phyloP scores from a whole-genome alignment of 495 filamentous ascomycete genomes.

The Halenospora varia region DNA sequence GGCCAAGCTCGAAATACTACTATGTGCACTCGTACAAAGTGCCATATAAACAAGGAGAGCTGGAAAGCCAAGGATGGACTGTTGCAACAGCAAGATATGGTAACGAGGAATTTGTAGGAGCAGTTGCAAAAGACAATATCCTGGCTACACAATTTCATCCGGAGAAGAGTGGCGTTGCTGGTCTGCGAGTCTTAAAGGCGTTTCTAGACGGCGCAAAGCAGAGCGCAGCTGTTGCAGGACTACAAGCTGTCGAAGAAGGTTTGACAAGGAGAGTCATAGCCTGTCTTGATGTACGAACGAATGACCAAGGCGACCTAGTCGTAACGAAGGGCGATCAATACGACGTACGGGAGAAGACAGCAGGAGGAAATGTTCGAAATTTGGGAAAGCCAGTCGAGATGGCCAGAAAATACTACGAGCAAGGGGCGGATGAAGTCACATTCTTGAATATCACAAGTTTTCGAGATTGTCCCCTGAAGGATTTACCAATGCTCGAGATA shows the following conservation, averaged over 20 bases:
- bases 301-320: slow-evolving; percentile 91
- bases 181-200: slow-evolving; percentile 74
- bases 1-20: slow-evolving; percentile 87
- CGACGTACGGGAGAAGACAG: slow-evolving; percentile 91
- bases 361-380: slow-evolving; percentile 79
- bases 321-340: slow-evolving; percentile 99
- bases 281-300: slow-evolving; percentile 93
- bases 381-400: slow-evolving; percentile 95
- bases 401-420: slow-evolving; percentile 90
- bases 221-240: slow-evolving; percentile 32
- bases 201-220: slow-evolving; percentile 68
- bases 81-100: slow-evolving; percentile 88
- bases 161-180: slow-evolving; percentile 91
- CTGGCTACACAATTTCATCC: slow-evolving; percentile 96
- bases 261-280: slow-evolving; percentile 89
- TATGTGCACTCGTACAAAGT: slow-evolving; percentile 95
- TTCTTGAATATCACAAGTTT: slow-evolving; percentile 99
- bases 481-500: slow-evolving; percentile 95
- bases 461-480: slow-evolving; percentile 85
- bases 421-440: slow-evolving; percentile 93
- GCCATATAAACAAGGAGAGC: slow-evolving; percentile 62
- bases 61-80: slow-evolving; percentile 78
- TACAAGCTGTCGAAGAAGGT: slow-evolving; percentile 42
- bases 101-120: slow-evolving; percentile 86
- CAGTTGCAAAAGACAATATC: slow-evolving; percentile 76